Evolutionary conservation across 371 early-diverging fungal genomes (phyloP).

Genomic region (Rhizopus stolonifer): DNA sequence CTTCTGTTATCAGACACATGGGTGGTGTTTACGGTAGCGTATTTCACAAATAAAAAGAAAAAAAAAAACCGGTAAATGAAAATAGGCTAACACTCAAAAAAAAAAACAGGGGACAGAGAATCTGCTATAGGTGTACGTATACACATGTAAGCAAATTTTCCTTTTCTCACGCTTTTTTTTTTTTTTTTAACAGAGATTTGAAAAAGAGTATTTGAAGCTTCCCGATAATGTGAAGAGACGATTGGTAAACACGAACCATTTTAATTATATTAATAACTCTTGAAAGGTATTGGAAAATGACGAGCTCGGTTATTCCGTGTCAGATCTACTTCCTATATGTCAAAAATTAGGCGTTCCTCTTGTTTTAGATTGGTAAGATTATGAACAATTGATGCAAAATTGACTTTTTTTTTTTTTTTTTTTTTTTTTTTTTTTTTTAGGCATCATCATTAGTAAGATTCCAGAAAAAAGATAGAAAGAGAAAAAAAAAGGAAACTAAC

Average conservation of each 20-base stretch:
- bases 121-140: slow-evolving; percentile 30
- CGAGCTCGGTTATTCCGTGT: slow-evolving; percentile 46
- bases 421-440: slow-evolving; percentile 7
- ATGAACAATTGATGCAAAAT: neutral
- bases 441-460: slow-evolving; percentile 41
- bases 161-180: neutral
- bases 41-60: too few species aligned
- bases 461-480: neutral
- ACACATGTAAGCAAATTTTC: neutral
- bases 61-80: too few species aligned
- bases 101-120: slow-evolving; percentile 29
- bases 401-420: too few species aligned
- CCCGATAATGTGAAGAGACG: slow-evolving; percentile 35
- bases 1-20: slow-evolving; percentile 55
- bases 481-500: neutral
- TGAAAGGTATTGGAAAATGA: slow-evolving; percentile 50
- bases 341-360: slow-evolving; percentile 41
- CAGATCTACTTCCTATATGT: slow-evolving; percentile 47
- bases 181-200: slow-evolving; percentile 30
- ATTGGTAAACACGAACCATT: slow-evolving; percentile 14
- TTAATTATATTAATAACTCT: neutral
- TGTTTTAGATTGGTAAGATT: slow-evolving; percentile 46
- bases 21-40: slow-evolving; percentile 48
- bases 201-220: slow-evolving; percentile 32
- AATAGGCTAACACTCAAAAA: too few species aligned